phyloP scores from a whole-genome alignment of 306 rosid species.

The Pachyrhizus erosus region DNA sequence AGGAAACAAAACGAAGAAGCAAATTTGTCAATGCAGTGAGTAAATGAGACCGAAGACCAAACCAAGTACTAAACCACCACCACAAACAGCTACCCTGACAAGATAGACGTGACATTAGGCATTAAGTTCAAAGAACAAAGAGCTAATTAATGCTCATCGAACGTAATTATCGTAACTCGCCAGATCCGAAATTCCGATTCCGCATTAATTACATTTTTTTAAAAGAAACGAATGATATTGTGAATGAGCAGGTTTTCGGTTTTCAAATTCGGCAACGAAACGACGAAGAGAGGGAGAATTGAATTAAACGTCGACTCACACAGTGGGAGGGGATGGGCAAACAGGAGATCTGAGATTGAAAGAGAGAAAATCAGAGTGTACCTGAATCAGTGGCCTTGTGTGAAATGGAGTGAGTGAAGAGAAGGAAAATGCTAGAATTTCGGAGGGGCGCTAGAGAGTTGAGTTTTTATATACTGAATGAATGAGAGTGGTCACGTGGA shows the following conservation, averaged over 20 bases:
- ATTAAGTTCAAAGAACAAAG: background rate
- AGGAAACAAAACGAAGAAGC: background rate
- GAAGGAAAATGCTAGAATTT: constrained; percentile 39
- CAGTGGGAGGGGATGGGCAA: constrained; percentile 10
- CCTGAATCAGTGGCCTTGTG: constrained; percentile 27
- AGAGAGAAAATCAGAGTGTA: constrained; percentile 24
- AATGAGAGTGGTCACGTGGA: constrained; percentile 58
- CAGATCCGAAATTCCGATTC: constrained; percentile 6
- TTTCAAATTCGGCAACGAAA: constrained; percentile 10
- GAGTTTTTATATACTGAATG: constrained; percentile 33
- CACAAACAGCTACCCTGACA: constrained; percentile 26
- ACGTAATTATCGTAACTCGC: background rate
- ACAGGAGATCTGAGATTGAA: constrained; percentile 36
- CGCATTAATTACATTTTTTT: background rate
- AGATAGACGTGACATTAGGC: constrained; percentile 6
- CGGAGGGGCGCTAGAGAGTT: background rate
- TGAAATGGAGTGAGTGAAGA: constrained; percentile 9
- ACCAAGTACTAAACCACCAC: background rate
- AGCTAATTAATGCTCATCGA: background rate
- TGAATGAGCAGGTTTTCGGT: background rate
- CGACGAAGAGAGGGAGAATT: background rate
- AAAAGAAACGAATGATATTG: background rate
- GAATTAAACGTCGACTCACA: background rate
- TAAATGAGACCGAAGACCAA: constrained; percentile 21
- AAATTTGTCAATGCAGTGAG: background rate